Evolutionary conservation across 352 stramenopile species (phyloP), one percentile per base, ranked within the genome.

Genomic region (Pythium phragmiticola): DNA sequence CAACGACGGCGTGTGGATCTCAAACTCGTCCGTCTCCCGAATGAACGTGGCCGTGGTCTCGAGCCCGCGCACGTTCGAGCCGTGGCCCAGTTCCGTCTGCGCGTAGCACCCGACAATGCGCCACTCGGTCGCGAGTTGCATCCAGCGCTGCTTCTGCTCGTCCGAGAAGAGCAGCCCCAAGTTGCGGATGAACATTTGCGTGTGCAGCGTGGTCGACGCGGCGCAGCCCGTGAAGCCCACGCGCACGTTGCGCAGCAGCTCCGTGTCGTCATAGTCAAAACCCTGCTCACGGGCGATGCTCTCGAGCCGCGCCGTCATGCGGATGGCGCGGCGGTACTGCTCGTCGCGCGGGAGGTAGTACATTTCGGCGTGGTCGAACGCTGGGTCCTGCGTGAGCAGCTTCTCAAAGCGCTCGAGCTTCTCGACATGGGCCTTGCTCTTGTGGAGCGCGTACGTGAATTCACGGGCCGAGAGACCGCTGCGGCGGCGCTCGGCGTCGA

Each of bases 1-100:
- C 45, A 98, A 69, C 11, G 94, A 98, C 0, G 97, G 97, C 30
- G 92, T 97, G 76, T 99, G 74, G 59, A 99, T 97, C 37, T 97
- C 81, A 58, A 96, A 99, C 72, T 96, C 92, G 60, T 98, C 84
- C 1, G 72, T 87, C 37, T 90, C 80, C 17, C 77, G 79, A 33
- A 97, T 63, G 76, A 96, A 99, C 11, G 91, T 98, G 28, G 96
- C 97, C 4, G 94, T 99, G 2, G 97, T 99, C 76, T 98, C 92
- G 17, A 99, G 80, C 28, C 77, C 81, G 13, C 77, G 82, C n/a
- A 92, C 72, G 54, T 97, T 96, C 37, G 81, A 95, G 45, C 90
- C 90, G 66, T 97, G 90, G 9, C 90, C 90, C 2, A 97, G 68
- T 63, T 97, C 90, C 0, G 90, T 97, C 63, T 96, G 89, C 13